A percentile compares a stretch with the other conserved stretches of the same genome.
These are phyloP conservation scores for Kernera saxatilis DNA, from an alignment of 345 rosid genomes.

Conservation along the genomic window DNA sequence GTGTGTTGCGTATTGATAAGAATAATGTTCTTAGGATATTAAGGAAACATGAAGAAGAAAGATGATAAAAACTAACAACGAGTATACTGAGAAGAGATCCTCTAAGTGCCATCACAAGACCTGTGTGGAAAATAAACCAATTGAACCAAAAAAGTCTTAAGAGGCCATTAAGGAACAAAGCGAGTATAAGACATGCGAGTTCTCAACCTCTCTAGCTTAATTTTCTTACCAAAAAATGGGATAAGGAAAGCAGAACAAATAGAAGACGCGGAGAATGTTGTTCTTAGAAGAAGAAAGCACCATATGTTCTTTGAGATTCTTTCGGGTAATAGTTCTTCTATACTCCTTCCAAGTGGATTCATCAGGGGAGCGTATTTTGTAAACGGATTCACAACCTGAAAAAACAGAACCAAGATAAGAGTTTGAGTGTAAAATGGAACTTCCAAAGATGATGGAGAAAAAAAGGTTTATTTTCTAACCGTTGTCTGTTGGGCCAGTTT, in stretches of 20 bases:
- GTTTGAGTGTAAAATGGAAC: conserved; percentile 1
- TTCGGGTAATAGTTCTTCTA: conserved; percentile 81
- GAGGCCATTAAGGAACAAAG: neutral
- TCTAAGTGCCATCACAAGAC: conserved; percentile 87
- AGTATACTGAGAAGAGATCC: conserved; percentile 78
- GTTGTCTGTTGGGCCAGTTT: conserved; percentile 81
- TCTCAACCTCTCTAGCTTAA: neutral
- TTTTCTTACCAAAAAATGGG: conserved; percentile 77
- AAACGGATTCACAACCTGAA: conserved; percentile 86
- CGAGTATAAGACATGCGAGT: neutral
- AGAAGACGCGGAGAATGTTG: conserved; percentile 66
- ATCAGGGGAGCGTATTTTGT: conserved; percentile 82
- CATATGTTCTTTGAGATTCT: conserved; percentile 42
- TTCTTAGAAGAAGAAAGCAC: conserved; percentile 67
- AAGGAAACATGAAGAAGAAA: neutral
- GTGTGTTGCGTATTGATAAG: neutral
- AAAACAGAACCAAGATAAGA: conserved; percentile 10
- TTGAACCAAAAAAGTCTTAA: neutral
- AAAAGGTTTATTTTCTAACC: conserved; percentile 36
- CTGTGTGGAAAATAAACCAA: conserved; percentile 30
- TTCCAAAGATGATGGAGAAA: neutral
- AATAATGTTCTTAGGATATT: neutral
- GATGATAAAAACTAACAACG: conserved; percentile 50
- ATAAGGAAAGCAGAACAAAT: conserved; percentile 74
- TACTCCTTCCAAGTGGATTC: conserved; percentile 82